Evolutionary conservation across 192 early-diverging fungal genomes (phyloP).

Genomic region (Coemansia sp.): DNA sequence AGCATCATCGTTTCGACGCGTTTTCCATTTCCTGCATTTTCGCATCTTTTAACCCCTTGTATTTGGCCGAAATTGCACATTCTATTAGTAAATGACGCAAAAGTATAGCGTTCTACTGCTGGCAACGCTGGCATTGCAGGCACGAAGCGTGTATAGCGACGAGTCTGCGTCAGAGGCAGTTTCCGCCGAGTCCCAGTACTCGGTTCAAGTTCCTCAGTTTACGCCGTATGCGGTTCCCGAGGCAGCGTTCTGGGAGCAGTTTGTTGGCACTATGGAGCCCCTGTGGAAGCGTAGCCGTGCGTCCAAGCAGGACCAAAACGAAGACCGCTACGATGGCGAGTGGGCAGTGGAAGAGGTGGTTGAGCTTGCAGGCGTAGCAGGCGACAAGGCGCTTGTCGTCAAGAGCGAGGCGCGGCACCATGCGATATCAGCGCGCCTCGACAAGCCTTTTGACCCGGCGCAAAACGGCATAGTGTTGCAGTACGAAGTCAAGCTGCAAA

Average conservation of each 20-base stretch:
- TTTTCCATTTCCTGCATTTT: background rate
- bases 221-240: slow-evolving; percentile 27
- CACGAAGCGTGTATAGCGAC: slow-evolving; percentile 10
- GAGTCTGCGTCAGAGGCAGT: background rate
- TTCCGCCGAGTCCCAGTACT: slow-evolving; percentile 1
- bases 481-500: slow-evolving; percentile 84
- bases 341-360: slow-evolving; percentile 78
- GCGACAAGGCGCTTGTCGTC: slow-evolving; percentile 77
- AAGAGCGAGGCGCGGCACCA: slow-evolving; percentile 81
- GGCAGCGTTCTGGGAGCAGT: slow-evolving; percentile 53
- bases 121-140: slow-evolving; percentile 27
- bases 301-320: slow-evolving; percentile 29
- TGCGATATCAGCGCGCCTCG: slow-evolving; percentile 78
- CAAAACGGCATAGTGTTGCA: slow-evolving; percentile 78
- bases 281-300: slow-evolving; percentile 42
- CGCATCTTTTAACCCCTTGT: background rate
- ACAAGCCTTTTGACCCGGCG: slow-evolving; percentile 68
- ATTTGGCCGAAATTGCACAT: background rate
- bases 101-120: slow-evolving; percentile 25
- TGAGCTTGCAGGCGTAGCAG: slow-evolving; percentile 58
- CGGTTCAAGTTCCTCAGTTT: slow-evolving; percentile 23
- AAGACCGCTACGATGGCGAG: slow-evolving; percentile 64
- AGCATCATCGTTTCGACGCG: background rate
- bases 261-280: slow-evolving; percentile 11
- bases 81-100: slow-evolving; percentile 18